Evolutionary conservation across 257 asterid species (phyloP).

Genomic region (Thymus quinquecostatus): DNA sequence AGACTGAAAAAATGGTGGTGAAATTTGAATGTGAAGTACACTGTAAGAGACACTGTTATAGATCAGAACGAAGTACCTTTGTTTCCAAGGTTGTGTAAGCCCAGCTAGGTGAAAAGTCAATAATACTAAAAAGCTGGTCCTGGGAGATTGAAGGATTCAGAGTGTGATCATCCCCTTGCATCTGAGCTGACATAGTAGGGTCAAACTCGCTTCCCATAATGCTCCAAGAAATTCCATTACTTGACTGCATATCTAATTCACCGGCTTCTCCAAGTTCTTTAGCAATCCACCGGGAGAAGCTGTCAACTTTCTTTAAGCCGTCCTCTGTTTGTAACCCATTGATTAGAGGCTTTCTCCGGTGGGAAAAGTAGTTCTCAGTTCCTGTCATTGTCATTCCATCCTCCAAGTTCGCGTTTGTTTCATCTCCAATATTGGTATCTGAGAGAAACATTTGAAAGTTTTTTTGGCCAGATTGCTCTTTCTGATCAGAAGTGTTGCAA

Average conservation of each 20-base stretch:
- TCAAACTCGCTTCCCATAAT: conserved; percentile 64
- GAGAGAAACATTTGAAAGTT: conserved; percentile 49
- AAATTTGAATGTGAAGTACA: neutral
- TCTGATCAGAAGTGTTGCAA: conserved; percentile 45
- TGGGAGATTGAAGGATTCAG: conserved; percentile 75
- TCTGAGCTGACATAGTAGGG: conserved; percentile 60
- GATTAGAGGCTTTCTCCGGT: conserved; percentile 60
- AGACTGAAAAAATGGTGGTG: neutral
- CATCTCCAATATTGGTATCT: conserved; percentile 42
- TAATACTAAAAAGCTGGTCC: conserved; percentile 84
- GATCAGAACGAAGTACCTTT: conserved; percentile 49
- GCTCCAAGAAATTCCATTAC: conserved; percentile 69
- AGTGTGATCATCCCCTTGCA: conserved; percentile 66
- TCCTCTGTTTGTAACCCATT: conserved; percentile 62
- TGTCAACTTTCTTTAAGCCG: conserved; percentile 91
- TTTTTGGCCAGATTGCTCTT: conserved; percentile 45
- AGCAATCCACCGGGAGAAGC: conserved; percentile 91
- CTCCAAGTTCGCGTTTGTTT: conserved; percentile 45
- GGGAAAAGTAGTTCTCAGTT: conserved; percentile 51
- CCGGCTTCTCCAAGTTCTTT: conserved; percentile 81
- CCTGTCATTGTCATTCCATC: conserved; percentile 43
- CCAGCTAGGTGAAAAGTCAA: conserved; percentile 76
- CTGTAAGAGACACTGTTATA: neutral
- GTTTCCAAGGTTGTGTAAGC: conserved; percentile 66
- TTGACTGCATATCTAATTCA: conserved; percentile 62